Base-by-base conservation (phyloP, 192 early-diverging fungal species). In the Gaertneriomyces semiglobifer region DNA sequence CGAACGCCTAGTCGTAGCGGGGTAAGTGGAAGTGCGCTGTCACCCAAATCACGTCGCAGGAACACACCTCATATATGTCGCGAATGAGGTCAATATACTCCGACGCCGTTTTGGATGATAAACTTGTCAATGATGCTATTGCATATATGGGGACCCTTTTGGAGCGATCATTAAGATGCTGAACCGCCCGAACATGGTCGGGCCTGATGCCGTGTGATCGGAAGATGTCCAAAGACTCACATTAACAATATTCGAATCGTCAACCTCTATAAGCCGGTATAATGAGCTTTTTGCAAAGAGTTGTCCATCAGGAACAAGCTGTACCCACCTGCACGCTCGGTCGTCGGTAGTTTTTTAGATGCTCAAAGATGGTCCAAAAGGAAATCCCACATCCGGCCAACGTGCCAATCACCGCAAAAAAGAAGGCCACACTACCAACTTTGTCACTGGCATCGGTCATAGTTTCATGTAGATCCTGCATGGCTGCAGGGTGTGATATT, bases 51-150 rank as follows among this genome's bases (percentile, higher is more conserved):
- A n/a, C n/a, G n/a, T 7, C 39, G 3, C 11, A 40, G 10, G 9
- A 7, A 20, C 52, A 14, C 47, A 74, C 73, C 73, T 96, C 94
- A 68, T 96, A 96, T 6, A 96, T 84, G 60, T 96, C 94, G 44
- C 95, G 84, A 63, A 98, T 77, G 2, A 92, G 88, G 60, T 98
- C 95, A 5, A 95, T 84, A 61, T 92, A 95, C 58, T 91, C 89
- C 19, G 93, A 88, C 5, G 81, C 76, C 44, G 79, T 72, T 16
- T 84, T 71, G n/a, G 92, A 93, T 4, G 87, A 77, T 48, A 98
- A 76, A 8, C 85, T 86, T 3, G 84, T 81, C 71, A 89, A 88
- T 0, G 93, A 92, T 6, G 92, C 89, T 18, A 95, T 70, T 25
- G 89, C 92, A 66, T 93, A 96, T 33, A 96, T 82, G 5, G 94